Evolutionary conservation across 202 grass and related monocot species (phyloP).

Genomic region (Hordeum pubiflorum): DNA sequence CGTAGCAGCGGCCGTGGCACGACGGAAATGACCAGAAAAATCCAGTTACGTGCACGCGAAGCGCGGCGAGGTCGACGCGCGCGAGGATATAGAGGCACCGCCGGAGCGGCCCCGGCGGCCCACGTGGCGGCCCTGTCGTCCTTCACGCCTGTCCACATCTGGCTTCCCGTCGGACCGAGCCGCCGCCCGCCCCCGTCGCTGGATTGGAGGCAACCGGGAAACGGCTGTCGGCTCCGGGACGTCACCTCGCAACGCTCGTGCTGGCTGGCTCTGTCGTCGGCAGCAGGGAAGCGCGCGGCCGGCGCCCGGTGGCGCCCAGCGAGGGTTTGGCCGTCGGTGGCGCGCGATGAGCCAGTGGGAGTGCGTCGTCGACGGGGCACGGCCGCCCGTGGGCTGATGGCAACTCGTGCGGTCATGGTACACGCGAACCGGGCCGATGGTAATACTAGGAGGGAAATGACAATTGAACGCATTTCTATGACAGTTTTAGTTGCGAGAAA

Average conservation of each 20-base stretch:
- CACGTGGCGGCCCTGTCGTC: not conserved
- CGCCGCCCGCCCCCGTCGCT: not conserved
- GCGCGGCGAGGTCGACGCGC: not conserved
- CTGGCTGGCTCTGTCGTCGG: not conserved
- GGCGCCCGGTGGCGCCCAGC: not conserved
- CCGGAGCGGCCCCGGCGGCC: not conserved
- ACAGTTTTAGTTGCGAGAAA: no score
- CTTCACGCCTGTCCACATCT: not conserved
- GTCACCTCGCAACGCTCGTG: not conserved
- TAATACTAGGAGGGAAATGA: no score
- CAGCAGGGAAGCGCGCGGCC: not conserved
- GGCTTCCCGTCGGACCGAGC: conserved; percentile 2
- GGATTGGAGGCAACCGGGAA: not conserved
- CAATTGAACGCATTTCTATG: no score
- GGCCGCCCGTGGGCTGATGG: not conserved
- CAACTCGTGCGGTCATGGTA: not conserved
- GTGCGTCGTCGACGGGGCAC: not conserved
- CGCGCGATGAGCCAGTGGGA: not conserved
- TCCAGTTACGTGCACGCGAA: not conserved
- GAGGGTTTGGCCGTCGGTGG: not conserved
- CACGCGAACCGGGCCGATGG: no score
- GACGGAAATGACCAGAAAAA: not conserved
- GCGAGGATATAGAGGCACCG: not conserved
- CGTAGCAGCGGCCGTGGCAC: not conserved
- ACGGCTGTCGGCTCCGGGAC: not conserved